Evolutionary conservation across 2,329 filamentous ascomycete species (phyloP).

Genomic region (Aspergillus ochraceoroseus): DNA sequence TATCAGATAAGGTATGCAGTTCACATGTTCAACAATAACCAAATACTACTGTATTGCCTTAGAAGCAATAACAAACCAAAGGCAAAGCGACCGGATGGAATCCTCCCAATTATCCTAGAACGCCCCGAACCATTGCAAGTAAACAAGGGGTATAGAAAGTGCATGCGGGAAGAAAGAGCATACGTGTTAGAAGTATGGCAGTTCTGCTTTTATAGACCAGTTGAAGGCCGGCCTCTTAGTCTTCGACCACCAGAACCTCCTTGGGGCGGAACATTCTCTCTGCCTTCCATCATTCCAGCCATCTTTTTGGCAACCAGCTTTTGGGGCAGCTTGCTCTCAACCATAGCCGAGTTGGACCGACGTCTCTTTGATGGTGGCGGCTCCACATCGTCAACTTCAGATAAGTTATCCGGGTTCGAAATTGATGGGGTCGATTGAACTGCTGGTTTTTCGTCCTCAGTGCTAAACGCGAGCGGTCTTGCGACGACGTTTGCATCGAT

Average conservation of each 20-base stretch:
- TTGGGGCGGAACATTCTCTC: slow-evolving; percentile 42
- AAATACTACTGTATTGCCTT: too few relatives aligned
- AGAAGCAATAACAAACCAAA: too few relatives aligned
- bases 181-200: neutral
- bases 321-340: slow-evolving; percentile 42
- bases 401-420: slow-evolving; percentile 10
- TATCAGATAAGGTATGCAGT: too few relatives aligned
- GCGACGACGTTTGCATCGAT: slow-evolving; percentile 48
- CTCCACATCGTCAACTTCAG: slow-evolving; percentile 24
- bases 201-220: slow-evolving; percentile 11
- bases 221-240: slow-evolving; percentile 30
- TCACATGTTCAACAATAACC: too few relatives aligned
- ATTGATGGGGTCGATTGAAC: slow-evolving; percentile 11
- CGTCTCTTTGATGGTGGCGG: slow-evolving; percentile 28
- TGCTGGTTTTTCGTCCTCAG: slow-evolving; percentile 14
- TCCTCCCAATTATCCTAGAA: neutral
- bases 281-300: slow-evolving; percentile 42
- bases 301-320: slow-evolving; percentile 39
- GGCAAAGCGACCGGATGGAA: neutral
- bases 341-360: slow-evolving; percentile 26
- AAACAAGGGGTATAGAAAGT: slow-evolving; percentile 10
- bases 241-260: slow-evolving; percentile 27
- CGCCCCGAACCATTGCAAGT: slow-evolving; percentile 2
- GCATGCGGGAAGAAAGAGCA: slow-evolving; percentile 1
- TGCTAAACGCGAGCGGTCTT: slow-evolving; percentile 28